phyloP scores from a whole-genome alignment of 441 rosid genomes.

The Pelargonium citronellum region DNA sequence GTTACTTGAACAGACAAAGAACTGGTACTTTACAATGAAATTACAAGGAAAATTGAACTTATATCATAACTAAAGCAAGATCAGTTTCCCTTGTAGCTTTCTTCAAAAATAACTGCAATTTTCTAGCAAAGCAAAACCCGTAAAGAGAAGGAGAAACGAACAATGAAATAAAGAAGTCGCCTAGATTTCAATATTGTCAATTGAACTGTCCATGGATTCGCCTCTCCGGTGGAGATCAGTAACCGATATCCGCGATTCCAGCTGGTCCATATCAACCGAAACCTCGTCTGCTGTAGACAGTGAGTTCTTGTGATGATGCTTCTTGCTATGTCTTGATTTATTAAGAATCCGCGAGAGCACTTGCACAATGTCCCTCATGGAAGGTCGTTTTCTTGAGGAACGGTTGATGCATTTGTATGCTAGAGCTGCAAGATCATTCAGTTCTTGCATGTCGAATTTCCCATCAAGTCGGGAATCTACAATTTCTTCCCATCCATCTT shows the following conservation, averaged over 20 bases:
- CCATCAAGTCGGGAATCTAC: constrained; percentile 76
- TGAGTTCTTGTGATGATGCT: constrained; percentile 47
- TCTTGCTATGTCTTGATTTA: constrained; percentile 43
- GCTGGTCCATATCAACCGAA: constrained; percentile 44
- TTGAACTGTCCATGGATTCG: constrained; percentile 63
- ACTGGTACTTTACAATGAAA: background rate
- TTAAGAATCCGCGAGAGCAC: constrained; percentile 68
- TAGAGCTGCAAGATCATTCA: constrained; percentile 76
- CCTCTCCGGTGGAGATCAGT: constrained; percentile 50
- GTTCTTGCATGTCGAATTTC: constrained; percentile 58
- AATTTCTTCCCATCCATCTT: constrained; percentile 94
- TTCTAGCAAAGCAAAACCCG: constrained; percentile 25
- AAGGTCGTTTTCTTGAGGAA: constrained; percentile 66
- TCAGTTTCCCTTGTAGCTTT: no score
- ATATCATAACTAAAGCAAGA: no score
- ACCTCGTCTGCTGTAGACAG: constrained; percentile 43
- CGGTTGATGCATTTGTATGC: constrained; percentile 82
- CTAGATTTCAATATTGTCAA: constrained; percentile 45
- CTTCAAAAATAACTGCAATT: constrained; percentile 5
- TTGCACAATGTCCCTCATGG: constrained; percentile 90
- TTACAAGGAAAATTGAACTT: background rate
- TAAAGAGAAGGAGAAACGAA: constrained; percentile 8
- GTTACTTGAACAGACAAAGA: background rate
- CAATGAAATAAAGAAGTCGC: constrained; percentile 6
- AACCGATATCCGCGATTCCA: constrained; percentile 35